Evolutionary conservation across 1,139 yeast species (phyloP).

Genomic region (Lodderomyces oxycetoniae): DNA sequence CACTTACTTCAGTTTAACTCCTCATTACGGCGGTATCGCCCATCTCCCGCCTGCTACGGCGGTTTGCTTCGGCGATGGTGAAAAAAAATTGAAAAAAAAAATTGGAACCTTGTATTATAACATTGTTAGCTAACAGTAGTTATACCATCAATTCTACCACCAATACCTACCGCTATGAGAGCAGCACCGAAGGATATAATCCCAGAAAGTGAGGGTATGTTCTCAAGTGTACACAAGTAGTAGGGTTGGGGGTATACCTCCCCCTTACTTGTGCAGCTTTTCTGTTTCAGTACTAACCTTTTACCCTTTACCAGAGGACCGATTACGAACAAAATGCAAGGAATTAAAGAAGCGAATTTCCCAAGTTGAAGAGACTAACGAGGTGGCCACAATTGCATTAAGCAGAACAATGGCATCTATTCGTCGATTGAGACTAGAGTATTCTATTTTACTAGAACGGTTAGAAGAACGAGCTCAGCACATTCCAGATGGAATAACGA

Average conservation of each 20-base stretch:
- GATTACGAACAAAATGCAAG: constrained; percentile 57
- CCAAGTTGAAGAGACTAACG: constrained; percentile 78
- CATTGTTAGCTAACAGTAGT: constrained; percentile 1
- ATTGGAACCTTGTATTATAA: background rate
- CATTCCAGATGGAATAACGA: constrained; percentile 29
- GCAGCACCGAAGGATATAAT: constrained; percentile 26
- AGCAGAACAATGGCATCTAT: constrained; percentile 74
- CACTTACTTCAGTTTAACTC: too few relatives aligned
- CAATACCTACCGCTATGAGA: too few relatives aligned
- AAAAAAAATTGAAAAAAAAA: background rate
- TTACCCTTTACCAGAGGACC: constrained; percentile 24
- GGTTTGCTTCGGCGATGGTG: too few relatives aligned
- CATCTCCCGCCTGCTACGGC: too few relatives aligned
- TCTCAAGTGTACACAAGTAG: background rate
- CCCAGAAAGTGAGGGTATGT: constrained; percentile 44
- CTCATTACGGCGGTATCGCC: too few relatives aligned
- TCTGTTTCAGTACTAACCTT: constrained; percentile 15
- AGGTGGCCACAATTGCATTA: constrained; percentile 70
- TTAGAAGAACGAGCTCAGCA: constrained; percentile 55
- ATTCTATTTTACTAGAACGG: constrained; percentile 73
- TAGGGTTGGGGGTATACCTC: too few relatives aligned
- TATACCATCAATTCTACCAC: background rate
- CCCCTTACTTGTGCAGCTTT: too few relatives aligned
- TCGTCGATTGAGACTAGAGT: constrained; percentile 76
- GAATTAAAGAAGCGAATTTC: constrained; percentile 69